These are phyloP conservation scores for Symbiotaphrina buchneri DNA, from an alignment of 495 filamentous ascomycete species.

Conservation along the genomic window DNA sequence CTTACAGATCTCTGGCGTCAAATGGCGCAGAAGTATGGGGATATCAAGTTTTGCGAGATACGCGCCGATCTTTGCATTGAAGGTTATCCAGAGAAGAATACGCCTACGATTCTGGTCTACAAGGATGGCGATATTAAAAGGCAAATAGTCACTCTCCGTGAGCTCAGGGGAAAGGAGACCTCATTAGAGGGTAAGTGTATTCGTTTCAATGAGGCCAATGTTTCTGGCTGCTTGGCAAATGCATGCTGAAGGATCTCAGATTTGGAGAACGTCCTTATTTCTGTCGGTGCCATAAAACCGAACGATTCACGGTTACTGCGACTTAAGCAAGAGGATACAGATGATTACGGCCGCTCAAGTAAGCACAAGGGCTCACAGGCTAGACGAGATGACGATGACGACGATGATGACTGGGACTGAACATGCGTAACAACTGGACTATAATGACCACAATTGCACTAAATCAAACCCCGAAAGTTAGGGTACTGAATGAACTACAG, in stretches of 20 bases:
- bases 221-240: conserved; percentile 1
- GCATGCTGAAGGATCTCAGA: conserved; percentile 15
- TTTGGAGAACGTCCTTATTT: conserved; percentile 57
- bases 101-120: conserved; percentile 85
- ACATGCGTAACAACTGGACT: no score
- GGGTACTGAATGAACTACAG: no score
- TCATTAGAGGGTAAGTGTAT: conserved; percentile 29
- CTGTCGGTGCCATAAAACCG: conserved; percentile 51
- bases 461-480: no score
- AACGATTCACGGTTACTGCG: conserved; percentile 52
- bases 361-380: conserved; percentile 18
- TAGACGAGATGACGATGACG: conserved; percentile 21
- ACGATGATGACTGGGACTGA: conserved; percentile 60
- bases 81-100: conserved; percentile 84
- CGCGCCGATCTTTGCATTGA: conserved; percentile 85
- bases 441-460: no score
- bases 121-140: conserved; percentile 74
- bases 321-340: conserved; percentile 30
- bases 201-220: not conserved
- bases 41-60: conserved; percentile 97
- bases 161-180: conserved; percentile 48
- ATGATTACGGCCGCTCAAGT: conserved; percentile 20
- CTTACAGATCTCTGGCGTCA: conserved; percentile 74
- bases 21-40: conserved; percentile 61
- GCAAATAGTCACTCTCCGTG: conserved; percentile 69